A percentile compares a stretch with the other conserved stretches of the same genome.
Conservation (phyloP, 495 filamentous ascomycete genomes). For the Aeminium ludgeri region DNA sequence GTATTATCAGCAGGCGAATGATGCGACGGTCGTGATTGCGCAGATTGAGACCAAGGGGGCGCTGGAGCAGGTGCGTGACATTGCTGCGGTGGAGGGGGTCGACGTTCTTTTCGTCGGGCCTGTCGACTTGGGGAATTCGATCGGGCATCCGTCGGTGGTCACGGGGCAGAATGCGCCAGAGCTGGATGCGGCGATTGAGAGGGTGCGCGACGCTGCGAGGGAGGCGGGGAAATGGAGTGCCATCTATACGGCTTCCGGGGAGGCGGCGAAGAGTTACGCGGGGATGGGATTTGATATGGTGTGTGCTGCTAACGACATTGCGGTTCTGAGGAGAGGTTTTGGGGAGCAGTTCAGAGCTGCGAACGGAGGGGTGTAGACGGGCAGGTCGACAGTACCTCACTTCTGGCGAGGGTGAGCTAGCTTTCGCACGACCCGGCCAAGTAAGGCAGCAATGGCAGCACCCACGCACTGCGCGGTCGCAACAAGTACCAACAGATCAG, state of each 20-base stretch:
- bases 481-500: too few relatives aligned
- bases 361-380: too few relatives aligned
- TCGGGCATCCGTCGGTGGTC: slow-evolving; percentile 39
- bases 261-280: slow-evolving; percentile 44
- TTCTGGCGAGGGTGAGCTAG: too few relatives aligned
- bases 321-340: slow-evolving; percentile 8
- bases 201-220: slow-evolving; percentile 43
- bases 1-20: slow-evolving; percentile 62
- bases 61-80: slow-evolving; percentile 49
- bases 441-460: too few relatives aligned
- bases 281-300: slow-evolving; percentile 68
- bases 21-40: slow-evolving; percentile 50
- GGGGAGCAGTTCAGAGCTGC: background rate
- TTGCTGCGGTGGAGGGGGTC: slow-evolving; percentile 51
- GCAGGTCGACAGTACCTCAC: too few relatives aligned
- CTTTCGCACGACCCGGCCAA: too few relatives aligned
- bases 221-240: slow-evolving; percentile 56
- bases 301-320: slow-evolving; percentile 21
- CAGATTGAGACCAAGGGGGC: slow-evolving; percentile 73
- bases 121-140: slow-evolving; percentile 60
- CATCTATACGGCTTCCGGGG: slow-evolving; percentile 56
- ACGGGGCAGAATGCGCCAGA: slow-evolving; percentile 45
- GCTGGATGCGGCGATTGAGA: slow-evolving; percentile 48
- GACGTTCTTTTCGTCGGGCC: slow-evolving; percentile 69
- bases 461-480: too few relatives aligned